Base-by-base conservation (phyloP, 2,329 filamentous ascomycete genomes). In the Alternaria sp. region DNA sequence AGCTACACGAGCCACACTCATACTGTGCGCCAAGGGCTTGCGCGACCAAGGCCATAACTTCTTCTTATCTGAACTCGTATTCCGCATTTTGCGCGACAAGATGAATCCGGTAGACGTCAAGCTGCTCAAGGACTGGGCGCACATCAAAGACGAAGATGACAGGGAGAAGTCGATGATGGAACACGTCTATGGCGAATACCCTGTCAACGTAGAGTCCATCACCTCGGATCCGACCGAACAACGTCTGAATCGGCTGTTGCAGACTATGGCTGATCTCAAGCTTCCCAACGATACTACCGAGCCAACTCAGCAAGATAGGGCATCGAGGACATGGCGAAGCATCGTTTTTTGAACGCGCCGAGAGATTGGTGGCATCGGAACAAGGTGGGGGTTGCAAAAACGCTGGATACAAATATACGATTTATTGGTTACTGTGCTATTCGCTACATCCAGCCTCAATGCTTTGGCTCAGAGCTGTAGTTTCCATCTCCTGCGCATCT, bases 21-120 rank as follows among this genome's bases (percentile, higher is more conserved):
- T 64, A 21, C 25, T 66, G 17, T 66, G 61, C 32, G 61, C 49
- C 25, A 66, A 63, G 40, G 61, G 57, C 5, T 51, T 66, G 40
- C 45, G 43, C 25, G 61, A 61, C n/a, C 61, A 66, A 36, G 49
- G 63, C 21, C 56, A n/a, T 2, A 61, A 57, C 53, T 57, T 57
- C 46, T 61, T 26, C 23, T 26, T 64, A 6, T 30, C 61, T 17
- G 57, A 66, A 26, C 43, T 52, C 10, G 51, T 63, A 2, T 66
- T 53, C n/a, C 61, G 57, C 5, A 53, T 66, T 8, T 15, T 63
- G 8, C 50, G 52, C 23, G 63, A 66, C 44, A 49, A 52, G 8
- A 66, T 63, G 63, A 32, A 51, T 17, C 32, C 44, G 2, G 61
- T 57, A 13, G 63, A 63, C 28, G 28, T 55, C 10, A 36, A 36